phyloP scores from a whole-genome alignment of 495 filamentous ascomycete genomes.

The Cercophora sp. region DNA sequence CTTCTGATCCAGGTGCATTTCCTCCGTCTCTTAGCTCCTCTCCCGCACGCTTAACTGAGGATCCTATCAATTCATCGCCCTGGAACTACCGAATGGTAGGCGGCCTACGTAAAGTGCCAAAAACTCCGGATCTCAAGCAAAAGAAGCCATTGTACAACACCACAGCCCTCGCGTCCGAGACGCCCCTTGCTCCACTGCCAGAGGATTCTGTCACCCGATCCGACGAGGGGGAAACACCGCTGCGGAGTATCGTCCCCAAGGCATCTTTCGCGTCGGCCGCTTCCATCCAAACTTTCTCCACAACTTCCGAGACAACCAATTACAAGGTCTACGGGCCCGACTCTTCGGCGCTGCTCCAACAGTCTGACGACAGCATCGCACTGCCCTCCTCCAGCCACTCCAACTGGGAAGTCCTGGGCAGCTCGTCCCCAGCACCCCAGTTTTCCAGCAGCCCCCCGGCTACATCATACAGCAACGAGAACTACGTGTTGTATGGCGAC shows the following conservation, averaged over 20 bases:
- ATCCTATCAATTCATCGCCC: slow-evolving; percentile 40
- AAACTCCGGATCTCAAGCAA: slow-evolving; percentile 45
- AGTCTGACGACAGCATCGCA: slow-evolving; percentile 35
- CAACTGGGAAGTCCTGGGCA: slow-evolving; percentile 39
- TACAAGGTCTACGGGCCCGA: slow-evolving; percentile 48
- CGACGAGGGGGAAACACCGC: slow-evolving; percentile 21
- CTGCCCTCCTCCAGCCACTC: slow-evolving; percentile 33
- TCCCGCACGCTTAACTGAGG: slow-evolving; percentile 37
- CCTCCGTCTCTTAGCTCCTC: slow-evolving; percentile 29
- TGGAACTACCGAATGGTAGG: slow-evolving; percentile 53
- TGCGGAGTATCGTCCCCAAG: slow-evolving; percentile 32
- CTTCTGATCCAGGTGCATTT: slow-evolving; percentile 29
- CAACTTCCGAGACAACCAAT: slow-evolving; percentile 49
- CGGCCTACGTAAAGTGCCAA: slow-evolving; percentile 51
- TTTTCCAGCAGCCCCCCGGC: slow-evolving; percentile 24
- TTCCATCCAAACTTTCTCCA: slow-evolving; percentile 39
- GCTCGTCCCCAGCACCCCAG: slow-evolving; percentile 33
- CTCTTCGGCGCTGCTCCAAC: slow-evolving; percentile 24
- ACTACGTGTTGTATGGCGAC: slow-evolving; percentile 45
- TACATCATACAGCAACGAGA: slow-evolving; percentile 30
- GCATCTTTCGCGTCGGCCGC: slow-evolving; percentile 37
- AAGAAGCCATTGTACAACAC: slow-evolving; percentile 31
- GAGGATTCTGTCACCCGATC: slow-evolving; percentile 25
- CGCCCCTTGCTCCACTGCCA: slow-evolving; percentile 40
- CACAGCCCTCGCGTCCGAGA: slow-evolving; percentile 21